Conservation (phyloP, 345 rosid genomes). For the Schrenkiella parvula region DNA sequence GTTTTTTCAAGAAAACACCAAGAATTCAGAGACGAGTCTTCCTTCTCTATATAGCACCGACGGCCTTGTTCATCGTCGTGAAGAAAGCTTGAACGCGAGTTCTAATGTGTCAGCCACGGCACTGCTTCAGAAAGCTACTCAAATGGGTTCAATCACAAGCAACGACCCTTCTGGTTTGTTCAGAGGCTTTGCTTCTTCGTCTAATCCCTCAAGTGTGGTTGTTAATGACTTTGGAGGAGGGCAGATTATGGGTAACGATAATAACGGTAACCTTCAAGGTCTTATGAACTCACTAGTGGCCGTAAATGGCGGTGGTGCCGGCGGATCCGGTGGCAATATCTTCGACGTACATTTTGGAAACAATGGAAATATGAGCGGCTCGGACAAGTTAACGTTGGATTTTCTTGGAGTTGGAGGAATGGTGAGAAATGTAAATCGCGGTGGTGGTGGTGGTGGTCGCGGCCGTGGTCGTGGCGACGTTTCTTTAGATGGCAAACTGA, state of each 20-base stretch:
- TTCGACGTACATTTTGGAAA: conserved; percentile 29
- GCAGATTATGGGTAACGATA: conserved; percentile 31
- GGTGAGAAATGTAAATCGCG: conserved; percentile 42
- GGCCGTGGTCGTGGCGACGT: conserved; percentile 15
- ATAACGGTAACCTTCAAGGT: conserved; percentile 54
- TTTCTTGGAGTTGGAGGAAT: conserved; percentile 81
- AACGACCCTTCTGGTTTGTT: conserved; percentile 42
- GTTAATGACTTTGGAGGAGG: conserved; percentile 33
- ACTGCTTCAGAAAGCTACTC: conserved; percentile 83
- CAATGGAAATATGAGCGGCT: conserved; percentile 40
- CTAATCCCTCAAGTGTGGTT: conserved; percentile 24
- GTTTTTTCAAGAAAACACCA: conserved; percentile 43
- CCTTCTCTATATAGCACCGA: conserved; percentile 29
- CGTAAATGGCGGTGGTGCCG: conserved; percentile 11
- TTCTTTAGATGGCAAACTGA: conserved; percentile 25
- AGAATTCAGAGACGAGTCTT: conserved; percentile 25
- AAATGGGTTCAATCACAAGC: conserved; percentile 56
- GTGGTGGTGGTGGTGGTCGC: conserved; percentile 16
- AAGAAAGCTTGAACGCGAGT: conserved; percentile 37
- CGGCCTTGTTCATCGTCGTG: conserved; percentile 36
- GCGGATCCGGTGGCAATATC: conserved; percentile 29
- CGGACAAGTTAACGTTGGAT: conserved; percentile 69
- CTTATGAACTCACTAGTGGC: conserved; percentile 53
- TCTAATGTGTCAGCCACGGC: conserved; percentile 79
- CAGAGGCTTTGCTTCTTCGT: conserved; percentile 49